phyloP scores from a whole-genome alignment of 345 rosid species.

The Limnanthes douglasii region DNA sequence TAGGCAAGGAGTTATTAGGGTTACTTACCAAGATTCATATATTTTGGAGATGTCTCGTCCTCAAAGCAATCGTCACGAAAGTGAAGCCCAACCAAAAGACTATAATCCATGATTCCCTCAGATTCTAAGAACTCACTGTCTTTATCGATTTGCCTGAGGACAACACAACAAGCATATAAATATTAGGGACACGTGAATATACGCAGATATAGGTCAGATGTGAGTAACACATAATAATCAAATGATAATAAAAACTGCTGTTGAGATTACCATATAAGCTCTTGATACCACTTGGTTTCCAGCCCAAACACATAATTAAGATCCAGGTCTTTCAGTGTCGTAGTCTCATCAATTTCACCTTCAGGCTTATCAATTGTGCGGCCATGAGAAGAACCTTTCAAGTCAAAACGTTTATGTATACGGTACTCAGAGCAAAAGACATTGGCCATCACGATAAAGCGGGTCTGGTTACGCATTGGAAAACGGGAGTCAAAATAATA shows the following conservation, averaged over 20 bases:
- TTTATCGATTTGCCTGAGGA: slow-evolving; percentile 42
- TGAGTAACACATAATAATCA: no score
- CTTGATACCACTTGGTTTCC: slow-evolving; percentile 40
- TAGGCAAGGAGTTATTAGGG: slow-evolving; percentile 5
- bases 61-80: slow-evolving; percentile 58
- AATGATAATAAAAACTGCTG: no score
- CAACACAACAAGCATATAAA: not conserved
- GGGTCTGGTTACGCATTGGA: slow-evolving; percentile 24
- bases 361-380: slow-evolving; percentile 41
- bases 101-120: slow-evolving; percentile 58
- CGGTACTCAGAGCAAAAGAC: slow-evolving; percentile 46
- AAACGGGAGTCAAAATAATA: not conserved
- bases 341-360: slow-evolving; percentile 40
- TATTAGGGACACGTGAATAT: not conserved
- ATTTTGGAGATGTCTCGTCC: slow-evolving; percentile 63
- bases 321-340: slow-evolving; percentile 68
- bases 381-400: slow-evolving; percentile 67
- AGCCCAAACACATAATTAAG: slow-evolving; percentile 42
- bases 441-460: slow-evolving; percentile 61
- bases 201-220: no score
- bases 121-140: slow-evolving; percentile 62
- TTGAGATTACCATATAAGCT: slow-evolving; percentile 33
- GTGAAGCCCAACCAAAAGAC: slow-evolving; percentile 61
- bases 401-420: slow-evolving; percentile 51
- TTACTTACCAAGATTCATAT: slow-evolving; percentile 65